These are phyloP conservation scores for Pestalotiopsis sp. DNA, from an alignment of 2,329 filamentous ascomycete genomes.

Conservation along the genomic window DNA sequence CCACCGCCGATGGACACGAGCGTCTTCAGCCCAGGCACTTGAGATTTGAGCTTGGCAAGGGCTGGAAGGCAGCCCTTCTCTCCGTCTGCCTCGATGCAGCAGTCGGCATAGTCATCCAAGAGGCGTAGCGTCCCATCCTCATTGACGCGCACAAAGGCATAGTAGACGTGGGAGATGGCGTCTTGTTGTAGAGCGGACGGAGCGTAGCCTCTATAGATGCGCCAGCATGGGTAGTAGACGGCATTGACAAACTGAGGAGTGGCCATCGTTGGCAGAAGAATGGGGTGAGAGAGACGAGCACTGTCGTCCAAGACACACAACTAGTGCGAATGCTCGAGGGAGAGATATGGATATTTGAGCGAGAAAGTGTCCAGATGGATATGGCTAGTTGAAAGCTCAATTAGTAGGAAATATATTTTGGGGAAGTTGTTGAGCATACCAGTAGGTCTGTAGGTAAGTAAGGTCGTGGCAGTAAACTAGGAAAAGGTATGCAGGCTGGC, in stretches of 20 bases:
- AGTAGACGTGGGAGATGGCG: slow-evolving; percentile 61
- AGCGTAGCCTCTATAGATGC: slow-evolving; percentile 55
- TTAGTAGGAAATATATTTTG: too few relatives aligned
- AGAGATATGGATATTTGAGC: too few relatives aligned
- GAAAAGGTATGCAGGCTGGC: not conserved
- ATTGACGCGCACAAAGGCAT: slow-evolving; percentile 56
- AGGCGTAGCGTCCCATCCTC: slow-evolving; percentile 44
- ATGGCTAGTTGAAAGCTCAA: too few relatives aligned
- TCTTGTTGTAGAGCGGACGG: slow-evolving; percentile 57
- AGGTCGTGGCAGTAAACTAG: not conserved
- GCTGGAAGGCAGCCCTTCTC: slow-evolving; percentile 62
- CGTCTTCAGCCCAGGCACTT: slow-evolving; percentile 58
- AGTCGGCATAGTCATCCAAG: slow-evolving; percentile 67
- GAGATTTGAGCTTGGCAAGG: slow-evolving; percentile 58
- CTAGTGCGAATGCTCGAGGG: too few relatives aligned
- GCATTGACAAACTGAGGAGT: slow-evolving; percentile 45
- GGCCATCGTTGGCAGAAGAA: not conserved
- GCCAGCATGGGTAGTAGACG: slow-evolving; percentile 64
- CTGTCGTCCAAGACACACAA: not conserved
- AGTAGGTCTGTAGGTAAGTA: too few relatives aligned
- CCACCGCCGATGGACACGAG: slow-evolving; percentile 69
- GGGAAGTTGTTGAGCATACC: too few relatives aligned
- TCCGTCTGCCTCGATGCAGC: slow-evolving; percentile 61
- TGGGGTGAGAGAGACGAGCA: not conserved
- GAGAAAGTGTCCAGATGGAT: too few relatives aligned